phyloP scores from a whole-genome alignment of 345 rosid genomes.

The Boechera stricta region DNA sequence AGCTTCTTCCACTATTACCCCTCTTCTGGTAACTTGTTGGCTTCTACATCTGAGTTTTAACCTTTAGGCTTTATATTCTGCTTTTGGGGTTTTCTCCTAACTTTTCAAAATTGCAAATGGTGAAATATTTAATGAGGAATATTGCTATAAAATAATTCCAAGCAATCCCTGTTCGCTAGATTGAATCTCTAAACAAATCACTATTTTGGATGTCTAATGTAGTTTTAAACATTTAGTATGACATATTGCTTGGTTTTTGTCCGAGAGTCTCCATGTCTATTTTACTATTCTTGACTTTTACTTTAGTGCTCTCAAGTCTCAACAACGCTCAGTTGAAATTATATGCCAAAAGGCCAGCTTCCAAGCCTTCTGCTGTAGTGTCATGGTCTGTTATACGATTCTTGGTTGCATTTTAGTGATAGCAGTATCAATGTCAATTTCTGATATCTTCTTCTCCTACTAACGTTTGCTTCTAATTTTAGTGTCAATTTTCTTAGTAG shows the following conservation, averaged over 20 bases:
- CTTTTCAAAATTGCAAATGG: background rate
- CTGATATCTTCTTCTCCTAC: background rate
- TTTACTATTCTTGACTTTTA: slow-evolving; percentile 8
- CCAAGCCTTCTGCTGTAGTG: slow-evolving; percentile 16
- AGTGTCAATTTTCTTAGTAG: slow-evolving; percentile 3
- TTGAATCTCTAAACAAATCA: background rate
- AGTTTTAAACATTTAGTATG: slow-evolving; percentile 3
- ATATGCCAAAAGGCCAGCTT: background rate
- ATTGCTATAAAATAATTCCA: background rate
- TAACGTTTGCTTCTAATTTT: background rate
- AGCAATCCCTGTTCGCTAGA: background rate
- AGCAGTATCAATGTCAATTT: background rate
- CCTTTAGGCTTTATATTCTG: background rate
- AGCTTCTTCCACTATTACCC: slow-evolving; percentile 78
- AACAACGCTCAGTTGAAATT: background rate
- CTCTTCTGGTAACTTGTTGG: slow-evolving; percentile 75
- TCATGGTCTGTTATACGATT: background rate
- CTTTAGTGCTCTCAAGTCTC: background rate
- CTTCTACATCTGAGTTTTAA: slow-evolving; percentile 26
- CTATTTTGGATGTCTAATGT: background rate
- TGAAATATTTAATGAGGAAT: background rate
- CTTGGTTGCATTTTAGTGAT: slow-evolving; percentile 9
- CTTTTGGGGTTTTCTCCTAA: slow-evolving; percentile 2
- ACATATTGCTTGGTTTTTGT: background rate
- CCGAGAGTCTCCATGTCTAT: background rate